Base-by-base conservation (phyloP, 1,284 basidiomycete genomes). In the Tilletiaria anomala region DNA sequence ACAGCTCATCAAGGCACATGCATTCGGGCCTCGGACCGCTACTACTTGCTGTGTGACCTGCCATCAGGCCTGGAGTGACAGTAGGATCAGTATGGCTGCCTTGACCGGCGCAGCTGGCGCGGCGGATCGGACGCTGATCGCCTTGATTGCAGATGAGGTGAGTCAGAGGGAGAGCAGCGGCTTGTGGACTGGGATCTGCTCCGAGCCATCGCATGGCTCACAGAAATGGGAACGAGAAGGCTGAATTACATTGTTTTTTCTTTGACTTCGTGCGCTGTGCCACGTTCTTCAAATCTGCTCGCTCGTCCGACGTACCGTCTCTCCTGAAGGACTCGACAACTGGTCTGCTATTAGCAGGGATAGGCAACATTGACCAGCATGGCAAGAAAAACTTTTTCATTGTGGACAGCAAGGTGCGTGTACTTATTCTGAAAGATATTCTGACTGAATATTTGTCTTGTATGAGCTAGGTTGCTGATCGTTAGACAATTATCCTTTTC, bases 371-470 rank as follows among this genome's bases (percentile, higher is more conserved):
- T 5, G 52, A 59, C 35, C 45, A 50, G 21, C 44, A 54, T n/a
- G 61, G 58, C 21, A 45, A 54, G 2, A 65, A 62, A 44, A 66
- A 66, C 47, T 66, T 66, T 34, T 48, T 54, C 37, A 61, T 66
- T 18, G 61, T 65, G n/a, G 60, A 61, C 23, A 50, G 45, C 48
- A 61, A 58, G 44, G 55, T 57, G 18, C 10, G 53, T 32, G 5
- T 37, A 5, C 14, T 8, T 5, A n/a, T n/a, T n/a, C n/a, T n/a
- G n/a, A n/a, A n/a, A n/a, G n/a, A n/a, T n/a, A n/a, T n/a, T n/a
- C n/a, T n/a, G n/a, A n/a, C n/a, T n/a, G n/a, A n/a, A n/a, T n/a
- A n/a, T n/a, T n/a, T n/a, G n/a, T n/a, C n/a, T n/a, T n/a, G n/a
- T n/a, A n/a, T n/a, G n/a, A n/a, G n/a, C n/a, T n/a, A n/a, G 19